A percentile compares a stretch with the other conserved stretches of the same genome.
These are phyloP conservation scores for Hygrocybe punicea DNA, from an alignment of 768 basidiomycete species.

Conservation along the genomic window DNA sequence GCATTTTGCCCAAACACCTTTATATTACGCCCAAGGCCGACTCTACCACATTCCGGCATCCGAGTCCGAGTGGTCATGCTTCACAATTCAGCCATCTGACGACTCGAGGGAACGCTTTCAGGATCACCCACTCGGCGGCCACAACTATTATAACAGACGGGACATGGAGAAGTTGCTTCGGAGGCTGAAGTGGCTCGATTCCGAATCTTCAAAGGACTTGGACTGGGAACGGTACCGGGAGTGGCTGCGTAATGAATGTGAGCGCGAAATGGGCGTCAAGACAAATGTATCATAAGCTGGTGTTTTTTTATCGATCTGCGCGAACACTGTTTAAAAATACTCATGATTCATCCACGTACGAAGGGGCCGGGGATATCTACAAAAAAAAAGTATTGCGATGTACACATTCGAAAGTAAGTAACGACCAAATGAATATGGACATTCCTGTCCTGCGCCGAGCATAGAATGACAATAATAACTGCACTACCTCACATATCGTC, in stretches of 20 bases:
- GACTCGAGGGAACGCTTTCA: background rate
- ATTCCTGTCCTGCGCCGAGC: no score
- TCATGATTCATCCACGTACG: no score
- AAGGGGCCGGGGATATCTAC: no score
- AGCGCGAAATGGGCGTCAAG: background rate
- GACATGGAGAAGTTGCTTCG: slow-evolving; percentile 48
- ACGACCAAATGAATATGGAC: no score
- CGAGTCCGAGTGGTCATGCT: slow-evolving; percentile 47
- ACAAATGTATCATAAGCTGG: no score
- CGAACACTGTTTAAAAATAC: no score
- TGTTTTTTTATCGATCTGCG: no score
- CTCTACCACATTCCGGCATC: slow-evolving; percentile 47
- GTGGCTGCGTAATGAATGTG: background rate
- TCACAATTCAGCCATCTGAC: slow-evolving; percentile 23
- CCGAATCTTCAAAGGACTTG: slow-evolving; percentile 18
- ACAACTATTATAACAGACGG: slow-evolving; percentile 60
- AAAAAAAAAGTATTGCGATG: no score
- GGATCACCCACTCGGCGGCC: slow-evolving; percentile 51
- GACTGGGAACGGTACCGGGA: slow-evolving; percentile 47
- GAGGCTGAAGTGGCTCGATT: slow-evolving; percentile 43
- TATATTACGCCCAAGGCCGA: slow-evolving; percentile 48
- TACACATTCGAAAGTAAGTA: no score
- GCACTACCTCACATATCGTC: no score
- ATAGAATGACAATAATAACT: no score
- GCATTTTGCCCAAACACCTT: slow-evolving; percentile 47